Conservation (phyloP, 192 early-diverging fungal species). For the Rhizophagus sp. region DNA sequence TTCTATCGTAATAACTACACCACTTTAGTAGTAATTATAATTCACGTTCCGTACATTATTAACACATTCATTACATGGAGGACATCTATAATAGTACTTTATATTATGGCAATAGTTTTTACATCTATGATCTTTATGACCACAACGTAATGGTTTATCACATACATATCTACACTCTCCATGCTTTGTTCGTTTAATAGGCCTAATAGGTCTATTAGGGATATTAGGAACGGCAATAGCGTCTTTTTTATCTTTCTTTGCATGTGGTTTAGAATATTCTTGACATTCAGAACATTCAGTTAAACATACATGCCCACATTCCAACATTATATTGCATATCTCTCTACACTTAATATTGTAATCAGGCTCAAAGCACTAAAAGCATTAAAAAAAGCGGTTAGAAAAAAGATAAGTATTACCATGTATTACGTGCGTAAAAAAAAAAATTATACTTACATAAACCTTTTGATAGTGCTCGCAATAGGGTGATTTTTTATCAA, state of each 20-base stretch:
- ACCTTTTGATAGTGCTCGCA: constrained; percentile 47
- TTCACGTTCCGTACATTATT: too few relatives aligned
- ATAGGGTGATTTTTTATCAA: constrained; percentile 27
- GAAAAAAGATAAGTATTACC: background rate
- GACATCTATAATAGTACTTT: constrained; percentile 2
- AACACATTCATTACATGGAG: constrained; percentile 36
- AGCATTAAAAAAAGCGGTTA: background rate
- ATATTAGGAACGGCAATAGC: too few relatives aligned
- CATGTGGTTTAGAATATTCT: background rate
- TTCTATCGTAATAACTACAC: too few relatives aligned
- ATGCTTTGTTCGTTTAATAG: constrained; percentile 7
- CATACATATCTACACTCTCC: constrained; percentile 23
- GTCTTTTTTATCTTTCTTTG: too few relatives aligned
- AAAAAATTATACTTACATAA: background rate
- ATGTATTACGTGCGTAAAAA: background rate
- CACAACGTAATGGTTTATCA: constrained; percentile 31
- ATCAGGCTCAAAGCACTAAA: constrained; percentile 30
- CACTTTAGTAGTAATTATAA: too few relatives aligned
- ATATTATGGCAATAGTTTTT: background rate
- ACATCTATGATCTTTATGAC: constrained; percentile 37
- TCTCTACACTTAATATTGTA: constrained; percentile 25
- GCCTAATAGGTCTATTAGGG: too few relatives aligned
- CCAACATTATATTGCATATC: constrained; percentile 30
- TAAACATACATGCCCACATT: constrained; percentile 47
- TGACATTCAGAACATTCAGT: constrained; percentile 44